Conservation (phyloP, 2,329 filamentous ascomycete species). For the Gaeumannomyces sp. region DNA sequence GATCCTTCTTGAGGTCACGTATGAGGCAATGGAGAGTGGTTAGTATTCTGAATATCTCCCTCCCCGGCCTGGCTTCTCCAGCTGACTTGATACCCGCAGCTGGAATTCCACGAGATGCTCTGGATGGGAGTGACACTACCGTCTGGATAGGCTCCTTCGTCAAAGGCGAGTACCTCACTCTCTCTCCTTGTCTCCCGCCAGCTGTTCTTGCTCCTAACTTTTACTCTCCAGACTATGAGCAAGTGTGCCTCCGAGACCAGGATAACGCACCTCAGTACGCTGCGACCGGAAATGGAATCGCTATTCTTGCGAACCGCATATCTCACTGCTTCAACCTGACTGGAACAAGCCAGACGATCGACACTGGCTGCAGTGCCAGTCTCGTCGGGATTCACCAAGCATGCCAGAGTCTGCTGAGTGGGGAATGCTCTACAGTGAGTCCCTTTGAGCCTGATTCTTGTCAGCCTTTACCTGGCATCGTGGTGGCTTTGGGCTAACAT, state of each 20-base stretch:
- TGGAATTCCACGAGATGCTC: constrained; percentile 35
- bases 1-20: constrained; percentile 44
- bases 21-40: constrained; percentile 47
- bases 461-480: too few species aligned
- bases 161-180: constrained; percentile 30
- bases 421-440: constrained; percentile 35
- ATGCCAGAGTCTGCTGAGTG: constrained; percentile 39
- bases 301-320: constrained; percentile 49
- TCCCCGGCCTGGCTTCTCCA: background rate
- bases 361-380: constrained; percentile 53
- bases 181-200: background rate
- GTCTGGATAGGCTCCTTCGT: constrained; percentile 47
- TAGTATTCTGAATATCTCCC: constrained; percentile 7
- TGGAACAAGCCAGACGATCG: constrained; percentile 51
- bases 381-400: constrained; percentile 49
- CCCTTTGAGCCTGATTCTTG: background rate
- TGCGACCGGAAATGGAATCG: constrained; percentile 46
- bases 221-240: constrained; percentile 37
- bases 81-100: constrained; percentile 22
- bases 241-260: constrained; percentile 42
- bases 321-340: constrained; percentile 49
- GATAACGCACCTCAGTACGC: constrained; percentile 45
- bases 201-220: background rate
- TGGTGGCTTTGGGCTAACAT: background rate
- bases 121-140: constrained; percentile 37